Base-by-base conservation (phyloP, 495 filamentous ascomycete species). In the Podospora bellae-mahoneyi region DNA sequence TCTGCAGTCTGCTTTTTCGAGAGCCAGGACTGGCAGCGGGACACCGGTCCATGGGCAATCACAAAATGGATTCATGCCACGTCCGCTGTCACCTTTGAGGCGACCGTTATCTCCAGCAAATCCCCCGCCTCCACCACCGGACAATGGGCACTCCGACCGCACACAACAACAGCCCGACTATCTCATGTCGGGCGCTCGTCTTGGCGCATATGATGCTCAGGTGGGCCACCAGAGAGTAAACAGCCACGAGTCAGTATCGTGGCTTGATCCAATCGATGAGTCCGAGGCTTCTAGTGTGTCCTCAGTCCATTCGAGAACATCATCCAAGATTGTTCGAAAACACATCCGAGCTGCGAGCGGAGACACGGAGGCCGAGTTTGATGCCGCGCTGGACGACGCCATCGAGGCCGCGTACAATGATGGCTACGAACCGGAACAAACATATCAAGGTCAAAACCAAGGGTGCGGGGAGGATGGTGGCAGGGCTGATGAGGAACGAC, bases 321-420 rank as follows among this genome's bases (percentile, higher is more conserved):
- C 91, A 2, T 90, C 88, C 2, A 87, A 87, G 63, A 76, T 93
- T 23, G 85, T 87, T 62, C 84, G 89, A 65, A 90, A 89, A 70
- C 86, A 82, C 64, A 86, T 92, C 58, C 85, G 88, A 28, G 84
- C 82, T 23, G 75, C 88, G 4, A 96, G 90, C 73, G 88, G 88
- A 26, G 88, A 86, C 28, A 96, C 93, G 0, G 92, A 96, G 73
- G 92, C 94, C 20, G 94, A 96, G 73, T 97, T 97, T 74, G 92
- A 97, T 79, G 92, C 94, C 39, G 96, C 96, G 32, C 81, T 98
- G 39, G 95, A 99, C 81, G 95, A 93, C 3, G 96, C 96, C 15
- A 92, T 98, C 10, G 95, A 98, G 76, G 94, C 94, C 54, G 95
- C 95, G 23, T 98, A 97, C 76, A 91, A 97, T 76, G 92, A 98